Conservation (phyloP, 1,284 basidiomycete genomes). For the Leucoagaricus sp. region DNA sequence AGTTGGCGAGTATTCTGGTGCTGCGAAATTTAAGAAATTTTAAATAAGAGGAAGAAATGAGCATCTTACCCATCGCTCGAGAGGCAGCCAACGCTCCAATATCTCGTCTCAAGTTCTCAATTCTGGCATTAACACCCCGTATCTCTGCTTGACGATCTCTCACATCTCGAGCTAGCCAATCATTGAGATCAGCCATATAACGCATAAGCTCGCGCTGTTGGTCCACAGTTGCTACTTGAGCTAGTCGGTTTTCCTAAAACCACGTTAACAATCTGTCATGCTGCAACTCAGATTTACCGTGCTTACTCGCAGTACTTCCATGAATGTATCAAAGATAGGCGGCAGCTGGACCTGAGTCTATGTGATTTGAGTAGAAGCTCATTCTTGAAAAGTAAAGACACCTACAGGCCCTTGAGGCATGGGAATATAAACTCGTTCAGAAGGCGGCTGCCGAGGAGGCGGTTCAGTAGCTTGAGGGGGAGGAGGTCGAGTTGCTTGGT, state of each 20-base stretch:
- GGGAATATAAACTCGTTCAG: conserved; percentile 29
- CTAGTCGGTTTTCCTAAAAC: conserved; percentile 69
- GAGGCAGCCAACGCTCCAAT: conserved; percentile 39
- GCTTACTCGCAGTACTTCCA: conserved; percentile 65
- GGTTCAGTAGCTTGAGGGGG: conserved; percentile 1
- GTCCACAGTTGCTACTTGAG: conserved; percentile 70
- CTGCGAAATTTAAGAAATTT: conserved; percentile 20
- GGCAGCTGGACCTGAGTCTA: conserved; percentile 63
- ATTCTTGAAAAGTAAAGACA: conserved; percentile 10
- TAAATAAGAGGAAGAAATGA: conserved; percentile 20
- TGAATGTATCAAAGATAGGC: conserved; percentile 51
- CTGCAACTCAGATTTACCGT: not conserved
- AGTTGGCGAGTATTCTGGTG: conserved; percentile 14
- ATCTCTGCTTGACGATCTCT: conserved; percentile 72
- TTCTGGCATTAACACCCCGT: conserved; percentile 58
- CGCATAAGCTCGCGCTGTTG: conserved; percentile 78
- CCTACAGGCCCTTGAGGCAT: conserved; percentile 42
- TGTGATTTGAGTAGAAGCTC: conserved; percentile 9
- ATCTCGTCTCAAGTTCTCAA: conserved; percentile 60
- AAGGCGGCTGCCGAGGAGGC: conserved; percentile 15
- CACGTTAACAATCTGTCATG: not conserved
- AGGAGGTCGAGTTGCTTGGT: not conserved
- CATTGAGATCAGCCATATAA: conserved; percentile 70
- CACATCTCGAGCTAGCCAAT: conserved; percentile 75
- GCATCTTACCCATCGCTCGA: conserved; percentile 25